Evolutionary conservation across 2,329 filamentous ascomycete species (phyloP).

Genomic region (Sclerotiophoma versabilis): DNA sequence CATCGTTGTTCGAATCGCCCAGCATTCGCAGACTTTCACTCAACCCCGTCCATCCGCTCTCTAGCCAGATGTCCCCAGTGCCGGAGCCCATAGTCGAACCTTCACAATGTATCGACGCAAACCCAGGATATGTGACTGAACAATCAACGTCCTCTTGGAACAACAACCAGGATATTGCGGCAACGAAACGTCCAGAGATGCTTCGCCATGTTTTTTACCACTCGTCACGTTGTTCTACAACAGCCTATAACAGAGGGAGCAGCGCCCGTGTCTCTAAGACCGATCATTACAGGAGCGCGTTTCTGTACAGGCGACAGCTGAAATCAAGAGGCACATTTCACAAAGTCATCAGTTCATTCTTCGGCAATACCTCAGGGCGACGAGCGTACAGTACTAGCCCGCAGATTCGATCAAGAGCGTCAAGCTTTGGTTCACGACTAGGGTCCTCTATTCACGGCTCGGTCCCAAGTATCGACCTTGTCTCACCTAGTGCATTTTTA

Average conservation of each 20-base stretch:
- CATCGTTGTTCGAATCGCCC: constrained; percentile 27
- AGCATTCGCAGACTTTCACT: constrained; percentile 22
- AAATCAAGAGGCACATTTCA: constrained; percentile 35
- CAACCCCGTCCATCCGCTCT: constrained; percentile 9
- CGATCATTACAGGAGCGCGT: constrained; percentile 16
- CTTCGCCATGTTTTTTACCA: constrained; percentile 35
- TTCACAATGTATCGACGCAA: constrained; percentile 1
- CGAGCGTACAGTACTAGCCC: constrained; percentile 4
- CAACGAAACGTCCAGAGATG: constrained; percentile 30
- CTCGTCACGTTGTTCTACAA: constrained; percentile 14
- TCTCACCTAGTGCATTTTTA: constrained; percentile 41
- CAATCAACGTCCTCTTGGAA: neutral
- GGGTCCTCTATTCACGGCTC: constrained; percentile 29
- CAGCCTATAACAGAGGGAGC: constrained; percentile 4
- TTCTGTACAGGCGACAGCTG: constrained; percentile 21
- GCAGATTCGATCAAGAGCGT: constrained; percentile 25
- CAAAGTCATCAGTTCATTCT: constrained; percentile 38
- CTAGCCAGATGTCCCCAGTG: constrained; percentile 18
- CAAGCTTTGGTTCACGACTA: constrained; percentile 29
- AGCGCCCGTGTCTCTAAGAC: constrained; percentile 20
- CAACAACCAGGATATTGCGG: neutral
- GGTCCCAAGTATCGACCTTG: constrained; percentile 40
- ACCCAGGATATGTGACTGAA: neutral
- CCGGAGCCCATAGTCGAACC: constrained; percentile 2
- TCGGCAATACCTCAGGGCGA: constrained; percentile 22